Evolutionary conservation across 1,139 yeast genomes (phyloP).

Genomic region (Nematodospora anomalae): DNA sequence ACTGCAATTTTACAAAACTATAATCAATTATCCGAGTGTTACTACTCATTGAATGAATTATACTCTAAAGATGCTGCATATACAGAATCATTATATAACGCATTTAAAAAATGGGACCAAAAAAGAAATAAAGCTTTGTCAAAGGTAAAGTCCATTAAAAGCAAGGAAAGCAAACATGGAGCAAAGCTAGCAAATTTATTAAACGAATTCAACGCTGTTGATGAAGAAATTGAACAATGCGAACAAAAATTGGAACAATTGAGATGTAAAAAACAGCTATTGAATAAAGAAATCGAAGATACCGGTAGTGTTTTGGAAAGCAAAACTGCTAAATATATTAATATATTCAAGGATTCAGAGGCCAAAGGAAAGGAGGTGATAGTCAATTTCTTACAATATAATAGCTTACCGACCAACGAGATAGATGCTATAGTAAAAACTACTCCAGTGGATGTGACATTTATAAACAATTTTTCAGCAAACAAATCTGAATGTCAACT

Average conservation of each 20-base stretch:
- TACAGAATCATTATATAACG: slow-evolving; percentile 27
- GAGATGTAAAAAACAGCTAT: slow-evolving; percentile 34
- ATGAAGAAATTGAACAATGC: slow-evolving; percentile 41
- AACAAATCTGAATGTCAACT: slow-evolving; percentile 4
- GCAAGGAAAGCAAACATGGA: slow-evolving; percentile 47
- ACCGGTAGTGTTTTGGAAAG: slow-evolving; percentile 59
- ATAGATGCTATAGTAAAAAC: slow-evolving; percentile 20
- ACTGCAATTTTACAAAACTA: slow-evolving; percentile 27
- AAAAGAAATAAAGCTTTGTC: slow-evolving; percentile 34
- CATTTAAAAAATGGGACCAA: slow-evolving; percentile 48
- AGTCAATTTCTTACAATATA: slow-evolving; percentile 22
- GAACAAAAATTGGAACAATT: slow-evolving; percentile 40
- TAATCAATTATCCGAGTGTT: slow-evolving; percentile 40
- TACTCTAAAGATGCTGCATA: slow-evolving; percentile 40
- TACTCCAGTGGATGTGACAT: slow-evolving; percentile 34
- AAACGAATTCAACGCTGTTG: slow-evolving; percentile 34
- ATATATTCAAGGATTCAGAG: slow-evolving; percentile 42
- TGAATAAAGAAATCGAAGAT: slow-evolving; percentile 45
- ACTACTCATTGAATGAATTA: slow-evolving; percentile 50
- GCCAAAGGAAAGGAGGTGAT: slow-evolving; percentile 38
- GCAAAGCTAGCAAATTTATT: slow-evolving; percentile 39
- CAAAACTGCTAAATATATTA: slow-evolving; percentile 44
- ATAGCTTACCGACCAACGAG: slow-evolving; percentile 25
- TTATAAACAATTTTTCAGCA: slow-evolving; percentile 19
- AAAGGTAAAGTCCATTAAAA: slow-evolving; percentile 42